Conservation (phyloP, 345 rosid species). For the Raphanus raphanistrum region DNA sequence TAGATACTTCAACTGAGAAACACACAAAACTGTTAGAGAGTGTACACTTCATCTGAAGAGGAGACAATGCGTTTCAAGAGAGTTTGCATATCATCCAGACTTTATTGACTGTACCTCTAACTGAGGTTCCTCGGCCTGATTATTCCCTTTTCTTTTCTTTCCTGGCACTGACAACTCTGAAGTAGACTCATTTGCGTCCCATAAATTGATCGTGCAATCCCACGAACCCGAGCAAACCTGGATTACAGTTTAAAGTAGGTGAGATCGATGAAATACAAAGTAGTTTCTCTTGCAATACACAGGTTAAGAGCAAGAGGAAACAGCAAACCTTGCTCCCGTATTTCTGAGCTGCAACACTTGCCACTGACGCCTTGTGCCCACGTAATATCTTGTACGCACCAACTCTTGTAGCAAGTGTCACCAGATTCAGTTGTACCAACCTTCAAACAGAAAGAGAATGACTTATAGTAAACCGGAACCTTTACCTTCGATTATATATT, state of each 20-base stretch:
- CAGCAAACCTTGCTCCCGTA: constrained; percentile 69
- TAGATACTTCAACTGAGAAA: constrained; percentile 13
- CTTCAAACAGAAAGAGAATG: constrained; percentile 44
- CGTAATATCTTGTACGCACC: constrained; percentile 74
- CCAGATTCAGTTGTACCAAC: constrained; percentile 47
- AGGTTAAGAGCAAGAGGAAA: constrained; percentile 6
- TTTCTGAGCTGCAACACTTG: constrained; percentile 66
- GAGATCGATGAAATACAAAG: constrained; percentile 4
- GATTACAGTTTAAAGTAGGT: constrained; percentile 6
- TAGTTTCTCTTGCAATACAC: constrained; percentile 9
- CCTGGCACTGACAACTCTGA: constrained; percentile 53
- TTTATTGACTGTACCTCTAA: constrained; percentile 56
- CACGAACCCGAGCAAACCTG: constrained; percentile 96
- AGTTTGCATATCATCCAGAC: too few species aligned
- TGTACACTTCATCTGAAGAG: too few species aligned
- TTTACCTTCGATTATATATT: background rate
- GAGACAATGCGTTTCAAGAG: too few species aligned
- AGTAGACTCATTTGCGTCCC: constrained; percentile 61
- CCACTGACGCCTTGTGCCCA: constrained; percentile 88
- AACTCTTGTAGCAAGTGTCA: constrained; percentile 48
- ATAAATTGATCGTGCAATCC: constrained; percentile 84
- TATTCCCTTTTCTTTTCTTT: constrained; percentile 85
- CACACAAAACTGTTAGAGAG: background rate
- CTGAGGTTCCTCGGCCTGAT: constrained; percentile 58
- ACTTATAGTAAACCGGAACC: constrained; percentile 17